phyloP scores from a whole-genome alignment of 768 basidiomycete genomes.

The Fistulinella prunicolor region DNA sequence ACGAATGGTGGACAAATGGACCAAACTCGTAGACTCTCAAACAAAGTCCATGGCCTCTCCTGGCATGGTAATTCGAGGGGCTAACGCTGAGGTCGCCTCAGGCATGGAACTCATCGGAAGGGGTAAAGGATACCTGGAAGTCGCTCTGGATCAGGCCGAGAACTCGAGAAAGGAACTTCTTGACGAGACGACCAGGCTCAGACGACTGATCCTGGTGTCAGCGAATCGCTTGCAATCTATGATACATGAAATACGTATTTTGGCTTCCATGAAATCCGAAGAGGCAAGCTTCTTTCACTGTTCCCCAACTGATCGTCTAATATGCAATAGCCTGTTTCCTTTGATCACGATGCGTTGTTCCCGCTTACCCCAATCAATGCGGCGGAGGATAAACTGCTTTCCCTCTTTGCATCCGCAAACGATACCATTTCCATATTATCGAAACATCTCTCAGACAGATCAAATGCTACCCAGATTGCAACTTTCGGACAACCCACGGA shows the following conservation, averaged over 20 bases:
- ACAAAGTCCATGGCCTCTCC: constrained; percentile 47
- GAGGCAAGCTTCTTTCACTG: constrained; percentile 38
- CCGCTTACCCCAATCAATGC: constrained; percentile 50
- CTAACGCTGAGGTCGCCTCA: constrained; percentile 48
- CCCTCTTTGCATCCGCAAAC: constrained; percentile 43
- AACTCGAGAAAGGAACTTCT: constrained; percentile 55
- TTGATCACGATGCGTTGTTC: constrained; percentile 50
- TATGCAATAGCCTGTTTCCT: constrained; percentile 39
- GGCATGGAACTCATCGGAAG: constrained; percentile 46
- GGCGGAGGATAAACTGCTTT: constrained; percentile 46
- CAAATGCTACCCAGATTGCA: constrained; percentile 9
- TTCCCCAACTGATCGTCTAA: constrained; percentile 4
- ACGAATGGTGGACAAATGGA: constrained; percentile 70
- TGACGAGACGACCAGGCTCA: constrained; percentile 63
- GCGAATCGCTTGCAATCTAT: constrained; percentile 65
- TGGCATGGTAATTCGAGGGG: constrained; percentile 49
- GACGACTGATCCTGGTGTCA: constrained; percentile 54
- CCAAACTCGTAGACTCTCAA: constrained; percentile 67
- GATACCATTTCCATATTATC: constrained; percentile 32
- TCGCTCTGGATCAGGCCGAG: constrained; percentile 73
- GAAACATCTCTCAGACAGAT: constrained; percentile 20
- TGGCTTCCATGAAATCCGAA: constrained; percentile 42
- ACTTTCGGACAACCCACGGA: constrained; percentile 17
- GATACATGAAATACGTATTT: constrained; percentile 43
- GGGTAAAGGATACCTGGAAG: constrained; percentile 56